Base-by-base conservation (phyloP, 2,329 filamentous ascomycete species). In the Cordyceps cateniannulata region DNA sequence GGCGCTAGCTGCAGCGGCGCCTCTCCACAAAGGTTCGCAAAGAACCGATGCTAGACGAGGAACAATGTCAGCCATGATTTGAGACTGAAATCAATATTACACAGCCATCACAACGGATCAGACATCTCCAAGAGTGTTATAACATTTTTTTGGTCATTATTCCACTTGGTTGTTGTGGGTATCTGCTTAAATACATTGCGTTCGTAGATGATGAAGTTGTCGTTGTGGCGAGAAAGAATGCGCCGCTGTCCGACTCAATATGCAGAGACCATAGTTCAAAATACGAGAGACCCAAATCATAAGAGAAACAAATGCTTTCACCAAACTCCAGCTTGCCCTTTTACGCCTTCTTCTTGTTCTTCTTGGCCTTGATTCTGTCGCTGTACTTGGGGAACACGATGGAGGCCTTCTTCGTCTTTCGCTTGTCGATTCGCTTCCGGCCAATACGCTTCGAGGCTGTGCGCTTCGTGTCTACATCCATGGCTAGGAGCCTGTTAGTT, bases 341-440 rank as follows among this genome's bases (percentile, higher is more conserved):
- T 49, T 42, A 60, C 18, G 61, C 55, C 45, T 56, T 60, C 40
- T 56, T 56, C 54, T 61, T 59, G 68, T 74, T 77, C 72, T 77
- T 80, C 68, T 76, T 79, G 65, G 73, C 73, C 59, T 73, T 76
- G 65, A 77, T 71, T 64, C 78, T 77, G 62, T 84, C 80, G 63
- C 79, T 79, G 69, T 81, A 85, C 68, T 80, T 85, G 58, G 78
- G 78, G 64, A 87, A 88, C 24, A 85, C 82, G 63, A 87, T 86
- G 63, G 77, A 77, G 45, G 79, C 76, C 66, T 80, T 83, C 71
- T 81, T 84, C 65, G 74, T 76, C 66, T 75, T 80, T 69, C 79
- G 78, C 78, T 86, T 87, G 71, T 81, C 77, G 59, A 85, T 76
- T 66, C 80, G 79, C 70, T 78, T 81, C 74, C 79, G 84, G 64